Percentiles rank a stretch among this genome's conserved stretches.
Conservation (phyloP, 2,329 filamentous ascomycete species). For the Myriosclerotinia scirpicola region DNA sequence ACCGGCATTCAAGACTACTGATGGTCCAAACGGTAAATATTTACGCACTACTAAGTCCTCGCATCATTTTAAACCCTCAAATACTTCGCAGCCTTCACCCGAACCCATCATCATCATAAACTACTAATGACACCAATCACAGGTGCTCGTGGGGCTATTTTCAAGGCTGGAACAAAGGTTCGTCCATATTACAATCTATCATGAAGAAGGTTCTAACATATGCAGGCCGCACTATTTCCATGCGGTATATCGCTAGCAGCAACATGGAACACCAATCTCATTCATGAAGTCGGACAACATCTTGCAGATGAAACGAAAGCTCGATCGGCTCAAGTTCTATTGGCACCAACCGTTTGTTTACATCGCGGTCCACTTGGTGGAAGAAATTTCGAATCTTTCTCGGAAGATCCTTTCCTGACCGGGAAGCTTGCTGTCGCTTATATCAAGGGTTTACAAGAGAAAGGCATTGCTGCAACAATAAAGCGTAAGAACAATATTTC, state of each 20-base stretch:
- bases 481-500: slow-evolving; percentile 57
- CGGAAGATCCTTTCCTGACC: slow-evolving; percentile 76
- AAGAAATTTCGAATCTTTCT: slow-evolving; percentile 83
- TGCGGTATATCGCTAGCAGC: slow-evolving; percentile 77
- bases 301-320: slow-evolving; percentile 71
- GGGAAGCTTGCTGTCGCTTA: slow-evolving; percentile 72
- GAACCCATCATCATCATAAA: neutral
- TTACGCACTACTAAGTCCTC: neutral
- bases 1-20: slow-evolving; percentile 64
- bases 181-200: slow-evolving; percentile 27
- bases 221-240: slow-evolving; percentile 71
- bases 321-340: slow-evolving; percentile 69
- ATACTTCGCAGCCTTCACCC: neutral
- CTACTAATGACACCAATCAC: neutral
- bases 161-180: slow-evolving; percentile 65
- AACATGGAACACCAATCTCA: slow-evolving; percentile 72
- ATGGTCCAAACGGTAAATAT: slow-evolving; percentile 62
- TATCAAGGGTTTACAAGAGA: slow-evolving; percentile 70
- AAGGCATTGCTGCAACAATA: slow-evolving; percentile 72
- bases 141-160: slow-evolving; percentile 61
- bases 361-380: slow-evolving; percentile 82
- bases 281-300: slow-evolving; percentile 67
- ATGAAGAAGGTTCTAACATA: slow-evolving; percentile 19
- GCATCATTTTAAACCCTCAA: neutral
- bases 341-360: slow-evolving; percentile 79